Conservation (phyloP, 805 yeast species). For the Zygosaccharomyces rouxii region DNA sequence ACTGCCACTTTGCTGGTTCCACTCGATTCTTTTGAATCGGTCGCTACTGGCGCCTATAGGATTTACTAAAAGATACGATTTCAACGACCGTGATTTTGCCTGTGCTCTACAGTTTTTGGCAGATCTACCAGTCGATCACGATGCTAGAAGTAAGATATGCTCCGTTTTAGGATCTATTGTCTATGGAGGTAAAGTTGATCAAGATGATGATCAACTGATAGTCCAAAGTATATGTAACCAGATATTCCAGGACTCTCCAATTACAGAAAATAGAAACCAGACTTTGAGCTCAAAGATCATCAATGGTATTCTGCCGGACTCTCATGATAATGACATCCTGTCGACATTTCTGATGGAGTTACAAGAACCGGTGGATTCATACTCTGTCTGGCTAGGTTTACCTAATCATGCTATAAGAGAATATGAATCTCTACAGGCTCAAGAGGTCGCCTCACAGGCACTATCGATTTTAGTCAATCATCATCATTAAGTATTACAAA, state of each 20-base stretch:
- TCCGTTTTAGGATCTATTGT: slow-evolving; percentile 16
- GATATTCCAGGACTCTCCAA: slow-evolving; percentile 8
- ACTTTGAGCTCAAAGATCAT: slow-evolving; percentile 9
- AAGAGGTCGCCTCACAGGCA: slow-evolving; percentile 7
- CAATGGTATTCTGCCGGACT: slow-evolving; percentile 13
- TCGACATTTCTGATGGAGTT: slow-evolving; percentile 4
- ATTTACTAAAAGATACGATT: slow-evolving; percentile 57
- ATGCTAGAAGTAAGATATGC: slow-evolving; percentile 1
- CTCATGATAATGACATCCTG: slow-evolving; percentile 1
- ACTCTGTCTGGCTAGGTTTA: slow-evolving; percentile 12
- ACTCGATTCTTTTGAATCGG: slow-evolving; percentile 57
- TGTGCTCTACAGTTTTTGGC: slow-evolving; percentile 44
- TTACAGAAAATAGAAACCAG: neutral
- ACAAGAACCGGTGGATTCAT: slow-evolving; percentile 13
- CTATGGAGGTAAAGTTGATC: slow-evolving; percentile 49
- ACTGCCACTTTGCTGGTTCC: slow-evolving; percentile 66
- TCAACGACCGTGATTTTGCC: slow-evolving; percentile 67
- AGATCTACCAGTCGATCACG: slow-evolving; percentile 13
- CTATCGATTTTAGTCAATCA: neutral
- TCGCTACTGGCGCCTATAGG: slow-evolving; percentile 59
- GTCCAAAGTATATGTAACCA: slow-evolving; percentile 11
- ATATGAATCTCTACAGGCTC: slow-evolving; percentile 6
- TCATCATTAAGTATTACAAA: neutral
- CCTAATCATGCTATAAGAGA: slow-evolving; percentile 8
- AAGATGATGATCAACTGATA: slow-evolving; percentile 37